Conservation (phyloP, 306 rosid genomes). For the Gillenia trifoliata region DNA sequence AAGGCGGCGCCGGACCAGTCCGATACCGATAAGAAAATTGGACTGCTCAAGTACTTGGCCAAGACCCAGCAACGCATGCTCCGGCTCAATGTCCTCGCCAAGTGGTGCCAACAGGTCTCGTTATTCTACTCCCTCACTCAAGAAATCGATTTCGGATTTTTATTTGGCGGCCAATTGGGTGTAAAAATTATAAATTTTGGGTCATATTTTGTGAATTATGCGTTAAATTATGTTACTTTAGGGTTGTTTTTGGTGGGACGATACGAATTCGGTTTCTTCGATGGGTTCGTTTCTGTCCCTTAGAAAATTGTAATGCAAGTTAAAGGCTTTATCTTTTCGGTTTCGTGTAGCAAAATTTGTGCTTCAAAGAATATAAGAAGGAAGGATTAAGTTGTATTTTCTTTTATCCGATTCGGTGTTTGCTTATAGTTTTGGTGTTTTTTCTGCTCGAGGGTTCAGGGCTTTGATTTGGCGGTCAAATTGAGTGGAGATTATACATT, state of each 20-base stretch:
- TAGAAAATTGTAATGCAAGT: neutral
- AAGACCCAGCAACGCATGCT: constrained; percentile 98
- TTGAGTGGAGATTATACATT: neutral
- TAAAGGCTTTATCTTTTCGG: neutral
- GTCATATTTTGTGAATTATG: neutral
- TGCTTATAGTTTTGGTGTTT: neutral
- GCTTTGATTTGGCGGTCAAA: neutral
- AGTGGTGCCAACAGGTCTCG: constrained; percentile 92
- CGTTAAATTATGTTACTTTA: constrained; percentile 1
- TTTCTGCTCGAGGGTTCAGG: neutral
- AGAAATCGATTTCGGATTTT: neutral
- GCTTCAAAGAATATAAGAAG: neutral
- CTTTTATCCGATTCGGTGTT: neutral
- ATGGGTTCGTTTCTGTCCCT: neutral
- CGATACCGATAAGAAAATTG: constrained; percentile 79
- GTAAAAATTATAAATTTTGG: neutral
- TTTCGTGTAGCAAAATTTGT: neutral
- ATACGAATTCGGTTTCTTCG: neutral
- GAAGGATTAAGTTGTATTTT: neutral
- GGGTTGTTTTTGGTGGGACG: neutral
- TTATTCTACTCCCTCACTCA: neutral
- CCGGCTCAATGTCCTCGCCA: constrained; percentile 88
- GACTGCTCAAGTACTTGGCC: constrained; percentile 70
- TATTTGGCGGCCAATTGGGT: constrained; percentile 3
- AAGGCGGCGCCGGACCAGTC: constrained; percentile 55